Evolutionary conservation across 176 grass and related monocot genomes (phyloP), one percentile per base, ranked within the genome.

Genomic region (Neostapfia colusana): DNA sequence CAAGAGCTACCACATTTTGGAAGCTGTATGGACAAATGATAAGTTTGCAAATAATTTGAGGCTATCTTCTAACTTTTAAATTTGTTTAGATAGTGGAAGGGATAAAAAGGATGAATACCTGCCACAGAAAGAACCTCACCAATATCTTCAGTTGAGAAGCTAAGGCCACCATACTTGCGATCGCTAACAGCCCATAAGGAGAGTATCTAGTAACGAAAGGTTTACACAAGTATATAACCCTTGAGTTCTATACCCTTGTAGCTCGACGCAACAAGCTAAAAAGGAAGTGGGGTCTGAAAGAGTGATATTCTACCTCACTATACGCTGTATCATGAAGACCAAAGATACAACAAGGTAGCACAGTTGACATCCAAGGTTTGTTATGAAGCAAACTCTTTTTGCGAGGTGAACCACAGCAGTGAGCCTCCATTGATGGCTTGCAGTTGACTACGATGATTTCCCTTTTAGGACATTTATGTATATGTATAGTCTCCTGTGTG

Each of bases 241-340:
- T 59, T 54, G 5, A 86, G 13, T 79, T 63, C 9, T 37, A 13
- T 20, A 18, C n/a, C 50, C 10, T 31, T 31, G 31, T 31, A 31
- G 31, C 31, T 31, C 31, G 31, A 31, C 4, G 16, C 16, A 51
- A 51, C 20, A 54, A 21, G 7, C 17, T 54, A 54, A 54, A 54
- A 24, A 45, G 25, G 4, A 58, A 0, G 54, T 3, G 23, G 65
- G 16, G 13, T 53, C 11, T 14, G 28, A 48, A 38, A 39, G 4
- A 65, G 3, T n/a, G 40, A 2, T 74, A 55, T 20, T 21, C 23
- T 80, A 97, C 93, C 93, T 97, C 93, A 81, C 53, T 83, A 49
- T 90, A 97, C 65, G 90, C 93, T 69, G 81, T 87, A 59, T 93
- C 93, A 74, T 91, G 87, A 85, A 97, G 88, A 70, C 77, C 75